These are phyloP conservation scores for Candida argentea DNA, from an alignment of 805 yeast genomes.

Conservation along the genomic window DNA sequence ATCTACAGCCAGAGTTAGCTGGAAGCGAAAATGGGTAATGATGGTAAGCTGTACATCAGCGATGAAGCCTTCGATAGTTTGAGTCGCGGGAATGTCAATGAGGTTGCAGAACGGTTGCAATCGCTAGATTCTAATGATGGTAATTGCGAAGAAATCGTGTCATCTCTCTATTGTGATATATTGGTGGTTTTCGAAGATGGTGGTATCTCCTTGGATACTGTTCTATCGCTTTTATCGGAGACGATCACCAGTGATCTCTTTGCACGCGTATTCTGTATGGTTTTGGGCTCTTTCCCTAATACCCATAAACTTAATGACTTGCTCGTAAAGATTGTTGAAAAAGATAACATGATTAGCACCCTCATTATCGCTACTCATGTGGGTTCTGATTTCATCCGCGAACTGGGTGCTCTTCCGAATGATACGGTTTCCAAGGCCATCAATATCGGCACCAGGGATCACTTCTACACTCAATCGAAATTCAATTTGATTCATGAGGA, in stretches of 20 bases:
- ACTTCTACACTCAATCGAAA: constrained; percentile 40
- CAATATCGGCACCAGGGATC: constrained; percentile 29
- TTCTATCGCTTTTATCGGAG: constrained; percentile 14
- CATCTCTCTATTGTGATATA: constrained; percentile 24
- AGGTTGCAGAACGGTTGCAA: too few species aligned
- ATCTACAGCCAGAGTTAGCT: too few species aligned
- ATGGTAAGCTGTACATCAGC: too few species aligned
- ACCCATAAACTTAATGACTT: constrained; percentile 12
- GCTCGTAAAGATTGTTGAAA: constrained; percentile 12
- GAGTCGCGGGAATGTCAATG: too few species aligned
- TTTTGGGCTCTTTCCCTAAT: constrained; percentile 27
- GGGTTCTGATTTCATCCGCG: constrained; percentile 17
- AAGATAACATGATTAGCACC: constrained; percentile 17
- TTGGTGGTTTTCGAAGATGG: constrained; percentile 17
- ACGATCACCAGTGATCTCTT: constrained; percentile 21
- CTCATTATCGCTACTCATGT: constrained; percentile 22
- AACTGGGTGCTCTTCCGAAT: constrained; percentile 19
- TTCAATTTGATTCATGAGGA: constrained; percentile 67
- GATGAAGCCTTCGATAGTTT: too few species aligned
- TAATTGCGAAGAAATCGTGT: too few species aligned
- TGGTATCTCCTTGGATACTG: constrained; percentile 7
- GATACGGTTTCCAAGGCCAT: constrained; percentile 26
- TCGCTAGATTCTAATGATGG: too few species aligned
- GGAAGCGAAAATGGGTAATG: too few species aligned
- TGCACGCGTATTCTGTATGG: constrained; percentile 28